Base-by-base conservation (phyloP, 192 early-diverging fungal genomes). In the Entophlyctis luteolus region DNA sequence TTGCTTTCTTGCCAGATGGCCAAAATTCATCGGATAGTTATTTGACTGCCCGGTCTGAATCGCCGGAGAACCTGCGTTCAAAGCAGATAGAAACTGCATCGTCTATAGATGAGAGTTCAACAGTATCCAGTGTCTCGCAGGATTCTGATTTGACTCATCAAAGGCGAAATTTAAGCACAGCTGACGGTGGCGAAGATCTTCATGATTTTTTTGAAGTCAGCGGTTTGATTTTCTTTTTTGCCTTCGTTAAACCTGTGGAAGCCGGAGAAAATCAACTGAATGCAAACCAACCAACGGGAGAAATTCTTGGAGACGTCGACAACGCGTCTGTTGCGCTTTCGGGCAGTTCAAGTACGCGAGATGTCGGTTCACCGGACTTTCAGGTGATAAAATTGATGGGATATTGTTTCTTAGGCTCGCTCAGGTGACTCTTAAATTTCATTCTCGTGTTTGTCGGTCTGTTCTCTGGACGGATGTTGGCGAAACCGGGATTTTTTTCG, bases 391-490 rank as follows among this genome's bases (percentile, higher is more conserved):
- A 42, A 42, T 59, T 36, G 4, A 10, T 52, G 35, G 28, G n/a
- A 59, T 73, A 42, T 68, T 22, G 23, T 28, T 59, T 47, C 48
- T 32, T 16, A 36, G 18, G 4, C 20, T 8, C 16, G 12, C 12
- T 45, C 39, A 83, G 59, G 77, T 89, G 18, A 84, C 79, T 0
- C 77, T 91, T 33, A 89, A 91, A 38, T 88, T 97, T 65, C 83
- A 88, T 36, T 89, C 93, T 0, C 87, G 88, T 14, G 89, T 91
- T 29, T 97, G 96, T 72, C 82, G 81, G n/a, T 94, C 93, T 6
- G 85, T 93, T 27, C 77, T 98, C 16, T 91, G 91, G 80, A 92
- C 91, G 55, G 93, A 98, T 69, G 88, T 95, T 72, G 87, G 88
- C 3, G 92, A 94, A 46, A 93, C 89, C 37, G 95, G 96, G 22